Conservation (phyloP, 306 rosid species). For the Cicer pinnatifidum region DNA sequence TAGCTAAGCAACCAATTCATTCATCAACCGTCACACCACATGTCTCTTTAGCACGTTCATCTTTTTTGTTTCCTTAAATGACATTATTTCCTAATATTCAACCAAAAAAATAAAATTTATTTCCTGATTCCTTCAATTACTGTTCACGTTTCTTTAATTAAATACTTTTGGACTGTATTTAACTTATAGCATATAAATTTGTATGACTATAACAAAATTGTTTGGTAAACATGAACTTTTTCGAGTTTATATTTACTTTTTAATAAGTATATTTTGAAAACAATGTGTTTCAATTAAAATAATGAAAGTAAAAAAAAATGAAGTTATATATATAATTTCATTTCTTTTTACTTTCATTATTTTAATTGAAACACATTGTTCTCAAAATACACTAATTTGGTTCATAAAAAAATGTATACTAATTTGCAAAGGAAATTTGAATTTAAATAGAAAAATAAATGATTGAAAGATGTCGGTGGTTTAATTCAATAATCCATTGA, state of each 20-base stretch:
- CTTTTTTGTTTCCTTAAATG: slow-evolving; percentile 7
- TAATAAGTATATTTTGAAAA: no score
- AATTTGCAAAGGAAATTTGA: background rate
- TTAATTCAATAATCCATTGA: background rate
- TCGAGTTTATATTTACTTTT: no score
- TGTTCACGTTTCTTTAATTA: background rate
- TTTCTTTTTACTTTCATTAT: background rate
- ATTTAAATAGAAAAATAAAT: background rate
- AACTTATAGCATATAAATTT: no score
- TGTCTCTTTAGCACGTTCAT: slow-evolving; percentile 34
- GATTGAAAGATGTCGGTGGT: slow-evolving; percentile 38
- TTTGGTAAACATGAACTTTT: no score
- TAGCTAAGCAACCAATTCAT: background rate
- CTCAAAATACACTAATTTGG: background rate
- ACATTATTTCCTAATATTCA: background rate
- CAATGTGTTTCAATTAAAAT: no score
- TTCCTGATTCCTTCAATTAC: background rate
- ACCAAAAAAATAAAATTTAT: no score
- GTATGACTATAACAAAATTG: no score
- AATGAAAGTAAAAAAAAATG: no score
- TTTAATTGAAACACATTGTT: slow-evolving; percentile 7
- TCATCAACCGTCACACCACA: slow-evolving; percentile 32
- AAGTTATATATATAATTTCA: no score
- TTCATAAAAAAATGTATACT: no score
- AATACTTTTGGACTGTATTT: no score